Percentiles rank a stretch among this genome's conserved stretches.
Conservation (phyloP, 2,329 filamentous ascomycete genomes). For the Nothophaeocryptopus gaeumannii region DNA sequence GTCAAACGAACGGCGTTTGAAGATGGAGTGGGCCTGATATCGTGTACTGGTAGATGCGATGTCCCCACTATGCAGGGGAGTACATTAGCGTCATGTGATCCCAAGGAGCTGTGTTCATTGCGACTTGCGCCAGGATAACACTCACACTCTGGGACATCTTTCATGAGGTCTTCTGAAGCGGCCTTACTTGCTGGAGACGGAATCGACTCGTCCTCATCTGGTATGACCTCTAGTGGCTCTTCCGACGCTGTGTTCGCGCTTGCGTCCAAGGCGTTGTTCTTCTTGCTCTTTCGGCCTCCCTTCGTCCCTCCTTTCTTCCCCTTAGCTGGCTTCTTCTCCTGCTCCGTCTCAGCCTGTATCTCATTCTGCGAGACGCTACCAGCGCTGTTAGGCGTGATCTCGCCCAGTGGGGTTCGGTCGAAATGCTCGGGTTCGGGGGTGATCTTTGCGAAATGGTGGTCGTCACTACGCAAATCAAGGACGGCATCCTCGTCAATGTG, state of each 20-base stretch:
- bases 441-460: slow-evolving; percentile 8
- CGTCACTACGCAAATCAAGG: slow-evolving; percentile 30
- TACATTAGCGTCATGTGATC: slow-evolving; percentile 28
- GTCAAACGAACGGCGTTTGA: slow-evolving; percentile 15
- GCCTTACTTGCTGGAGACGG: slow-evolving; percentile 20
- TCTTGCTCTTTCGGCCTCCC: slow-evolving; percentile 31
- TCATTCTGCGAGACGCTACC: slow-evolving; percentile 26
- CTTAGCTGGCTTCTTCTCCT: slow-evolving; percentile 33
- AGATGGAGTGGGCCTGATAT: slow-evolving; percentile 21
- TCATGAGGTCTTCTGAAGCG: slow-evolving; percentile 21
- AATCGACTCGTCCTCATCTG: slow-evolving; percentile 20
- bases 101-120: slow-evolving; percentile 7
- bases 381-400: slow-evolving; percentile 40
- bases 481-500: slow-evolving; percentile 37
- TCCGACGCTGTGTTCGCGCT: slow-evolving; percentile 11
- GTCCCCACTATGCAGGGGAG: slow-evolving; percentile 20
- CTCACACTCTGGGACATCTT: slow-evolving; percentile 18
- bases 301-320: slow-evolving; percentile 35
- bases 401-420: slow-evolving; percentile 39
- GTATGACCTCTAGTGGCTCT: slow-evolving; percentile 13
- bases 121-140: background rate
- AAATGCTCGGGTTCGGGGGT: slow-evolving; percentile 3
- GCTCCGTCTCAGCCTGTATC: slow-evolving; percentile 17
- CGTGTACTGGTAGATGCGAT: slow-evolving; percentile 21
- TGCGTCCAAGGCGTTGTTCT: slow-evolving; percentile 13